Base-by-base conservation (phyloP, 768 basidiomycete genomes). In the Antrodiella citrinella region DNA sequence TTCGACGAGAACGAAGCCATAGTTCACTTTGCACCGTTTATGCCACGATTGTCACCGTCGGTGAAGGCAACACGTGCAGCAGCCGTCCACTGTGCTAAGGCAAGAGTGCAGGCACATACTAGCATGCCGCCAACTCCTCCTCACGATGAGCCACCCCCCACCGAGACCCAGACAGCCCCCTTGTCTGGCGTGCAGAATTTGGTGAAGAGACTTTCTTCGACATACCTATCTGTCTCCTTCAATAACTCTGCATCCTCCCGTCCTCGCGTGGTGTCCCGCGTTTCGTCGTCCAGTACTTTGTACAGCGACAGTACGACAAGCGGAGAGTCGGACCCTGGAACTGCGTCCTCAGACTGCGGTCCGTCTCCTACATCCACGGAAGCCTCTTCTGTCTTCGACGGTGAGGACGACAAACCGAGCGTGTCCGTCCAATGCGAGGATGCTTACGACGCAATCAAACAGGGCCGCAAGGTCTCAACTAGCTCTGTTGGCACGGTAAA, bases 1-100 rank as follows among this genome's bases (percentile, higher is more conserved):
- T 91, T 97, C 65, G 77, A 81, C 57, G 95, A 99, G 69, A 68
- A 70, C 22, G 92, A 96, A 59, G 84, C 86, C 7, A 65, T 76
- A 55, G 55, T 55, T 40, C 69, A 72, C 50, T 93, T 96, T 69
- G 77, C 73, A 10, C 83, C 87, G 2, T 84, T 88, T 67, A 73
- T 88, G 71, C 52, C 59, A 15, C 46, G 52, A 26, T 54, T 59
- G 40, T 46, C 58, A 45, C 55, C 69, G 22, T 66, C 62, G 24
- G 65, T 67, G 15, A 69, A 69, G 59, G 79, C 69, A 58, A 70
- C 72, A 26, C 71, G 81, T 39, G 67, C 74, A 12, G 70, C 75
- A 19, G 80, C 81, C 15, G 71, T 84, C 26, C 76, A 70, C 55
- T 79, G 84, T 11, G 61, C 74, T 11, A 75, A 73, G 60, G 81